Conservation (phyloP, 805 yeast genomes). For the Cyberlindnera saturnus region DNA sequence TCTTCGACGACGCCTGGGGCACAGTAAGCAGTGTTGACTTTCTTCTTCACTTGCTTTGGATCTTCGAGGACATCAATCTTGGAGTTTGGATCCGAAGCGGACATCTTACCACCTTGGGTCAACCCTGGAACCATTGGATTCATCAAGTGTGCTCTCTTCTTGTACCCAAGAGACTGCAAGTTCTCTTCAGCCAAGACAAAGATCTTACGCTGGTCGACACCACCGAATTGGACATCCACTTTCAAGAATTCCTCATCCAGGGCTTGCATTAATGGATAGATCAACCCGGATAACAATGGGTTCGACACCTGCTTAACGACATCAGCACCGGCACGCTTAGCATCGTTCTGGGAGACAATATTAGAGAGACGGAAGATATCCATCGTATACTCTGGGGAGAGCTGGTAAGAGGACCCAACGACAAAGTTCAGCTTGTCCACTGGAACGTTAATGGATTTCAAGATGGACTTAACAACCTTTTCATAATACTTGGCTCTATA, state of each 20-base stretch:
- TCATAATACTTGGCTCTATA: constrained; percentile 91
- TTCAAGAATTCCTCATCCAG: constrained; percentile 87
- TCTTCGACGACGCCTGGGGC: constrained; percentile 91
- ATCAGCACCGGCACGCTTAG: constrained; percentile 98
- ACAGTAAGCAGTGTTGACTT: constrained; percentile 87
- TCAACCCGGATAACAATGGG: constrained; percentile 88
- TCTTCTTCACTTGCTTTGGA: constrained; percentile 82
- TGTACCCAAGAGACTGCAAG: constrained; percentile 81
- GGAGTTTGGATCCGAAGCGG: constrained; percentile 97
- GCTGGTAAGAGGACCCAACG: constrained; percentile 87
- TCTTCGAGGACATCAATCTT: constrained; percentile 91
- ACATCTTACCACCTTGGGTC: constrained; percentile 97
- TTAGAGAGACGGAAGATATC: constrained; percentile 86
- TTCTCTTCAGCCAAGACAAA: constrained; percentile 96
- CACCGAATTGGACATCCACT: constrained; percentile 95
- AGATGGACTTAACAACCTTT: constrained; percentile 73
- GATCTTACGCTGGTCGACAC: constrained; percentile 97
- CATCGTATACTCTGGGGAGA: constrained; percentile 69
- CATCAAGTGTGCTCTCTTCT: constrained; percentile 97
- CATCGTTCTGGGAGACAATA: constrained; percentile 86
- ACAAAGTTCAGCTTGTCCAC: constrained; percentile 81
- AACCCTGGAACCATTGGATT: constrained; percentile 98
- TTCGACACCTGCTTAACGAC: constrained; percentile 96
- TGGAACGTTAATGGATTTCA: constrained; percentile 84
- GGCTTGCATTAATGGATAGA: constrained; percentile 98